Base-by-base conservation (phyloP, 164 flowering plant genomes). In the Dillenia turbinata region DNA sequence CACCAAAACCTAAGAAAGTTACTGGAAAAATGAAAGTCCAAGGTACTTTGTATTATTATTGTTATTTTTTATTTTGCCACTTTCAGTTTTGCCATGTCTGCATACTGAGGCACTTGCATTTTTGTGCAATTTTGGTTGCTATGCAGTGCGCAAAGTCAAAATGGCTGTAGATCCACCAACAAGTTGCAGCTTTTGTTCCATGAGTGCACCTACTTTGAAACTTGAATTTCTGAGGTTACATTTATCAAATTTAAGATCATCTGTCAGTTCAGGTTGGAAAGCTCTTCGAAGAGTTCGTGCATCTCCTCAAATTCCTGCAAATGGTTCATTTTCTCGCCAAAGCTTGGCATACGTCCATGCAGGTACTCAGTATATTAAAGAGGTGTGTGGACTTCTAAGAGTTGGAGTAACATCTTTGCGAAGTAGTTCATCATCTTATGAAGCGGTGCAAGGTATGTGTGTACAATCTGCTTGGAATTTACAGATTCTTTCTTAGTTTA, bases 121-220 rank as follows among this genome's bases (percentile, higher is more conserved):
- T 26, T 26, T 26, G 33, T 26, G 33, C 67, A 14, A 22, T 50
- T 54, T 68, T 67, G 15, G 49, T 66, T 17, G 46, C 52, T 69
- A 8, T 78, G 79, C 88, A 92, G 98, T 84, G 58, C 90, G 96
- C 26, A 90, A 79, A 74, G 91, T 92, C 58, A 92, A 86, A 71
- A 80, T 85, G 83, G 71, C 73, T 19, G 60, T 80, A 58, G 97
- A 92, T 53, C 84, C 85, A 58, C 97, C 96, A 14, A 79, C 86
- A 17, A 90, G 98, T 56, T 92, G 98, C 80, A 90, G 87, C 62
- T 83, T 84, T 56, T 66, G 78, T 58, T 72, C 90, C 33, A 26
- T 26, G 33, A 26, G 33, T 52, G 17, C 85, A 14, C 83, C 91
- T 17, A 56, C 16, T 14, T 45, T 90, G 22, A 86, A 78, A 56